Evolutionary conservation across 2,329 filamentous ascomycete genomes (phyloP).

Genomic region (Venturia carpophila): DNA sequence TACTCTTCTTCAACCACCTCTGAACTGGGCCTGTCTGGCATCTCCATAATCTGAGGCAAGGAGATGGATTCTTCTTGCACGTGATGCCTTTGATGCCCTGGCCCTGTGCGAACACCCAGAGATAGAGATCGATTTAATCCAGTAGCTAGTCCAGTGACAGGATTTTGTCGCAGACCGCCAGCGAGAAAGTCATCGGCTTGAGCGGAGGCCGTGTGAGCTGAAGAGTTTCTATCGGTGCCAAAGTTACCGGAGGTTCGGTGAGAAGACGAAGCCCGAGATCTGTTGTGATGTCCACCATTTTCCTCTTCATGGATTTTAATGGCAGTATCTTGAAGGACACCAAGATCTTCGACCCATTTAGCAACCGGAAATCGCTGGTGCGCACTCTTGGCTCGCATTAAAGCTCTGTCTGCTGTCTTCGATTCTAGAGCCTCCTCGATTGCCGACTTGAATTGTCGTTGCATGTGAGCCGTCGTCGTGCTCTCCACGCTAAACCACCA

Average conservation of each 20-base stretch:
- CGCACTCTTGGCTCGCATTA: conserved; percentile 57
- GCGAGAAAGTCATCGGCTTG: background rate
- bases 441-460: conserved; percentile 57
- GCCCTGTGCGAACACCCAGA: background rate
- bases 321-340: conserved; percentile 52
- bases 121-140: conserved; percentile 1
- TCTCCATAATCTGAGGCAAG: background rate
- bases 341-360: conserved; percentile 58
- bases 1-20: background rate
- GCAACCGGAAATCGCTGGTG: conserved; percentile 60
- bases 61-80: background rate
- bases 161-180: background rate
- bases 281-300: background rate
- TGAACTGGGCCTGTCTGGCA: background rate
- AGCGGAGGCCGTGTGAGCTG: background rate
- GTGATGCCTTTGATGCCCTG: background rate
- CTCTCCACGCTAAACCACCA: conserved; percentile 66
- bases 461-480: conserved; percentile 53
- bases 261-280: background rate
- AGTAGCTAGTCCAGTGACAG: background rate
- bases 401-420: conserved; percentile 46
- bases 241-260: background rate
- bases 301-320: conserved; percentile 41
- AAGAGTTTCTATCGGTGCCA: conserved; percentile 3
- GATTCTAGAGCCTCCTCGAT: conserved; percentile 55